Percentiles rank a stretch among this genome's conserved stretches.
These are phyloP conservation scores for Neurospora pannonica DNA, from an alignment of 495 filamentous ascomycete species.

Conservation along the genomic window DNA sequence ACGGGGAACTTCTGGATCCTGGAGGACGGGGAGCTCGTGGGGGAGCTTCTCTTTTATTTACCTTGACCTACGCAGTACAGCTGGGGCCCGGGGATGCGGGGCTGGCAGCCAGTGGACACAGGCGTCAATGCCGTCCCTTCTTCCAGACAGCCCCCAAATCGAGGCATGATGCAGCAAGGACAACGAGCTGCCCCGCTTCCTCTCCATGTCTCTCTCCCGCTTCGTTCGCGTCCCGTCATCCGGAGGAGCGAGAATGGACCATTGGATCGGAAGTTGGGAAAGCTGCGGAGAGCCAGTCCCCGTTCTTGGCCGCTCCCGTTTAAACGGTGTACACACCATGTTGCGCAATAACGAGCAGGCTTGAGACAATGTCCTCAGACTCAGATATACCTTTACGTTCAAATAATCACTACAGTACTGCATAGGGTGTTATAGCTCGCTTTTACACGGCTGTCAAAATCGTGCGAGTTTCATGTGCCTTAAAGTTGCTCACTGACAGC, in stretches of 20 bases:
- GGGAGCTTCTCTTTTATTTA: background rate
- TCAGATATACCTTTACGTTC: background rate
- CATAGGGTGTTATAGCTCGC: background rate
- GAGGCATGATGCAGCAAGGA: background rate
- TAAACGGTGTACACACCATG: background rate
- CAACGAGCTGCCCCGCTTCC: background rate
- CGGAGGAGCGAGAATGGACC: background rate
- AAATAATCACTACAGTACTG: background rate
- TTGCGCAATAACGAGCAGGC: background rate
- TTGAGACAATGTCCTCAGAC: background rate
- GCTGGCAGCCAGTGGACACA: background rate
- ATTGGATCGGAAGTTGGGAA: background rate
- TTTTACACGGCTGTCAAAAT: background rate
- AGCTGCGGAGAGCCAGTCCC: background rate
- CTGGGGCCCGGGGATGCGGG: background rate
- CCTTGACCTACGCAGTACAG: background rate
- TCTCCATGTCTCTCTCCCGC: background rate
- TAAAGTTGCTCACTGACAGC: background rate
- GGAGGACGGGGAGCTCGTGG: background rate
- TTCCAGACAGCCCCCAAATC: background rate
- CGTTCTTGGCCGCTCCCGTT: background rate
- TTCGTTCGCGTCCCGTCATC: background rate
- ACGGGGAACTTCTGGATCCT: background rate
- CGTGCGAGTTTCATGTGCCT: background rate
- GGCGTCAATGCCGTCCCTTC: background rate